A percentile compares a stretch with the other conserved stretches of the same genome.
These are phyloP conservation scores for Arthrobotrys megalospora DNA, from an alignment of 2,329 filamentous ascomycete genomes.

Conservation along the genomic window DNA sequence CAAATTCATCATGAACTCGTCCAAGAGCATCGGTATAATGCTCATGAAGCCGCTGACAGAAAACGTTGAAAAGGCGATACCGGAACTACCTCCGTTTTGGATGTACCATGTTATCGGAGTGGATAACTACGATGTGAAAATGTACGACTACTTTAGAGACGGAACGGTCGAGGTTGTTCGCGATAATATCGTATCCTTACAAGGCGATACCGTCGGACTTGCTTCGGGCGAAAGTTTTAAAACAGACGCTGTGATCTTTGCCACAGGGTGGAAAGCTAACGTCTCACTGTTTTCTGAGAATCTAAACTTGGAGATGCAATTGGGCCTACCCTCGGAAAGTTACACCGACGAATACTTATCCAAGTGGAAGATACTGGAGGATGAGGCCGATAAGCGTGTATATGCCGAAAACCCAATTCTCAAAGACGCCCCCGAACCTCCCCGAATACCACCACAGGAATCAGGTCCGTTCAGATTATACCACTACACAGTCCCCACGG, in stretches of 20 bases:
- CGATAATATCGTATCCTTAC: conserved; percentile 29
- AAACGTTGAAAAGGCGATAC: conserved; percentile 37
- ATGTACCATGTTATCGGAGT: conserved; percentile 60
- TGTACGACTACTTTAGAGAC: conserved; percentile 46
- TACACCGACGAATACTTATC: conserved; percentile 51
- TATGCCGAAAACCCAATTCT: conserved; percentile 56
- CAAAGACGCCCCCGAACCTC: conserved; percentile 42
- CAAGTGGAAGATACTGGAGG: conserved; percentile 51
- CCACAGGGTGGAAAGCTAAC: conserved; percentile 52
- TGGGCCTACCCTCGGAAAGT: conserved; percentile 40
- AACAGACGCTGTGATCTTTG: conserved; percentile 54
- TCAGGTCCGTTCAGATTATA: conserved; percentile 56
- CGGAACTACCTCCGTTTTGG: conserved; percentile 52
- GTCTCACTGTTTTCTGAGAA: conserved; percentile 51
- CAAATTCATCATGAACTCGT: conserved; percentile 47
- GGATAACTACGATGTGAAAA: conserved; percentile 54
- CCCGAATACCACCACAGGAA: conserved; percentile 53
- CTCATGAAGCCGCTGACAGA: conserved; percentile 43
- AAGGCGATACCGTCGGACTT: conserved; percentile 32
- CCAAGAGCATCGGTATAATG: conserved; percentile 24
- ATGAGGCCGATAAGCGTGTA: conserved; percentile 51
- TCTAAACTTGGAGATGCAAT: conserved; percentile 46
- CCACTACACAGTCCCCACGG: conserved; percentile 53
- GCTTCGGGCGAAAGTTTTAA: conserved; percentile 42
- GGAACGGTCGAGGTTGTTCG: conserved; percentile 46